Evolutionary conservation across 345 rosid species (phyloP), one percentile per base, ranked within the genome.

Genomic region (Lepidium didymum): DNA sequence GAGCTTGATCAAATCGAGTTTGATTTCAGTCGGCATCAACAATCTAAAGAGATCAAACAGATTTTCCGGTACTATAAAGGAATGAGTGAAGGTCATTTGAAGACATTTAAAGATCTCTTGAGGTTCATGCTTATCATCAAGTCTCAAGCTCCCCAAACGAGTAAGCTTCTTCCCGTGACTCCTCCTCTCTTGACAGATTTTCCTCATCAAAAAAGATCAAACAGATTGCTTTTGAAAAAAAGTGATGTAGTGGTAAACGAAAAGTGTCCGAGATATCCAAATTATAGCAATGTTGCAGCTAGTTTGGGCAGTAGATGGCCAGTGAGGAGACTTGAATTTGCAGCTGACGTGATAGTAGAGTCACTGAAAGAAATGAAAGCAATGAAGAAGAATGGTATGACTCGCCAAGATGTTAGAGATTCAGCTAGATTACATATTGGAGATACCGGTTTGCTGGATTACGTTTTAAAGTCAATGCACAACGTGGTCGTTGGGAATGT

Each of bases 361-460:
- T 81, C 90, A 10, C 57, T 88, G 69, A 78, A 75, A 67, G 84
- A 83, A 33, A 87, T 80, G 66, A 83, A 82, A 78, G 76, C 73
- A 3, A 62, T 72, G 34, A 80, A 68, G 8, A 63, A 53, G 23
- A 75, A 72, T 8, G 89, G 97, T 45, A 88, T 93, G 98, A 88
- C 84, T 37, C 57, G 98, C 52, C 97, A 90, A 74, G 94, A 90
- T 35, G 86, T 90, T 40, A 84, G 98, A 76, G 97, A 90, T 78
- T 83, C 94, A 34, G 98, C 98, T 60, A 75, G 98, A 72, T 75
- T 83, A 78, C 92, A 87, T 60, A 90, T 93, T 25, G 97, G 98
- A 6, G 98, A 93, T 66, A 88, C 96, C 0, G 97, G 98, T 12
- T 75, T 93, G 80, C 80, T 90, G 2, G 97, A 93, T 62, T 86